These are phyloP conservation scores for Diutina siamensis DNA, from an alignment of 1,139 yeast genomes.

Conservation along the genomic window DNA sequence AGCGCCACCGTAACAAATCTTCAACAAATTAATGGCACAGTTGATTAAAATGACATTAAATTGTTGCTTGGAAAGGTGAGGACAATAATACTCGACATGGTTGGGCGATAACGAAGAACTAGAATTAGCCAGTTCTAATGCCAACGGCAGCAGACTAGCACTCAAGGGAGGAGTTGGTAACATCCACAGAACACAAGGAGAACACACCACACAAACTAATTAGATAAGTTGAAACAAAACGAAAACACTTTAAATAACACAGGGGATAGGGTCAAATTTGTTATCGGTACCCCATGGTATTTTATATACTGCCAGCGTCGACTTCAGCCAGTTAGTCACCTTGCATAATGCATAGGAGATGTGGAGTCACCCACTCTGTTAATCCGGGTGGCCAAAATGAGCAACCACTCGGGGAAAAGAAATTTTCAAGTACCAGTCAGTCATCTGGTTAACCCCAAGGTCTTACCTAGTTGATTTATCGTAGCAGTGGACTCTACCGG, in stretches of 20 bases:
- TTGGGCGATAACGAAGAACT: neutral
- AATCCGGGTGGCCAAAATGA: too few species aligned
- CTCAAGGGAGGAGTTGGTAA: conserved; percentile 2
- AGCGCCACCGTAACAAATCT: neutral
- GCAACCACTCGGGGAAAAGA: neutral
- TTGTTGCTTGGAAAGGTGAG: neutral
- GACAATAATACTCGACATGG: neutral
- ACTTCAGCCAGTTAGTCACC: neutral
- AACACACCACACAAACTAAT: neutral
- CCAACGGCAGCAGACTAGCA: neutral
- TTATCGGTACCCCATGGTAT: neutral
- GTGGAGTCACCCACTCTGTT: neutral
- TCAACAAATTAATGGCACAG: neutral
- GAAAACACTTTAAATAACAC: too few species aligned
- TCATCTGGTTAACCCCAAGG: too few species aligned
- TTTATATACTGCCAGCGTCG: neutral
- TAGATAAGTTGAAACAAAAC: neutral
- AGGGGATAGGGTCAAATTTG: neutral
- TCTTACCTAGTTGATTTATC: too few species aligned
- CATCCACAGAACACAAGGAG: neutral
- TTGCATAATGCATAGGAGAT: neutral
- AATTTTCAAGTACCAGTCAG: neutral
- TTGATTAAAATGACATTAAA: conserved; percentile 1
- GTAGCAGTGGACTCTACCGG: too few species aligned
- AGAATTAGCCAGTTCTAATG: neutral